Conservation (phyloP, 331 rosid species). For the Cucumis variabilis region DNA sequence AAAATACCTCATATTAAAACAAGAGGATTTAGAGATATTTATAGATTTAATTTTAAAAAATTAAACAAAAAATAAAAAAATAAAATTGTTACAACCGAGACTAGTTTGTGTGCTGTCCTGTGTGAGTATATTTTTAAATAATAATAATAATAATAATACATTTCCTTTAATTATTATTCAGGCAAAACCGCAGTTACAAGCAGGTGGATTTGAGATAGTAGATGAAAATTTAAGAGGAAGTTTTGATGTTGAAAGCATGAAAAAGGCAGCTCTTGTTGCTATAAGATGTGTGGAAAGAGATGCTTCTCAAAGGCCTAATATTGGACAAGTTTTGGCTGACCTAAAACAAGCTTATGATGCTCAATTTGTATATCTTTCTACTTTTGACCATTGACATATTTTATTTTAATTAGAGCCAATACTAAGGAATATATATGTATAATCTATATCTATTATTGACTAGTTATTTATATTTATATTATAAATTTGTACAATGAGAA, state of each 20-base stretch:
- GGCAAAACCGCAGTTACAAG: conserved; percentile 97
- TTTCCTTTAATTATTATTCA: conserved; percentile 34
- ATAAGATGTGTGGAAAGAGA: conserved; percentile 80
- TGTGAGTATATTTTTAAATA: no score
- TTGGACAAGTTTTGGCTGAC: conserved; percentile 72
- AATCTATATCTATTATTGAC: not conserved
- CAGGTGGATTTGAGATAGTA: conserved; percentile 85
- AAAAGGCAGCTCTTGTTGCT: conserved; percentile 69
- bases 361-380: conserved; percentile 72
- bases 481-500: not conserved
- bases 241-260: conserved; percentile 78
- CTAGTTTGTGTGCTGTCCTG: no score
- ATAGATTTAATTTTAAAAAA: no score
- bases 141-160: not conserved
- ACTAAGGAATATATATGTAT: not conserved
- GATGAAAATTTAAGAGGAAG: conserved; percentile 71
- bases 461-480: not conserved
- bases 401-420: not conserved
- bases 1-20: no score
- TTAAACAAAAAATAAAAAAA: no score
- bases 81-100: no score
- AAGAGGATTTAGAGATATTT: no score
- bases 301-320: conserved; percentile 83
- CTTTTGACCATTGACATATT: conserved; percentile 29
- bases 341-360: conserved; percentile 71